Conservation (phyloP, 2,329 filamentous ascomycete genomes). For the Diaporthe sp. region DNA sequence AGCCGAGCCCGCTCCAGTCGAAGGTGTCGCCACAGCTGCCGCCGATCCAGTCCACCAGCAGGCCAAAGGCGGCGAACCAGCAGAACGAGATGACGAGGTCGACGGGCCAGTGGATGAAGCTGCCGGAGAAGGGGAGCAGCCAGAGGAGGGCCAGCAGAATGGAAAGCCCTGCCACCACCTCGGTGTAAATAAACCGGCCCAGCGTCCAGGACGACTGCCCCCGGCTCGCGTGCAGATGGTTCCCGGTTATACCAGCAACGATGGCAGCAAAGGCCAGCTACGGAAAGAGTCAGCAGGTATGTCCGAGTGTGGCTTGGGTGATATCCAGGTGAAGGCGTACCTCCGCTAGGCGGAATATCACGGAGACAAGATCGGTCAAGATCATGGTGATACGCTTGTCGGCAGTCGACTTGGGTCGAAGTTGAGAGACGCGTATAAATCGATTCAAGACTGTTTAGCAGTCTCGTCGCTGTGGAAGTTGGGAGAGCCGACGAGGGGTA, state of each 20-base stretch:
- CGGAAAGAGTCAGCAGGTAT: background rate
- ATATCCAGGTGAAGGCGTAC: background rate
- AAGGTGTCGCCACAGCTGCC: slow-evolving; percentile 67
- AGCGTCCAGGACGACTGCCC: slow-evolving; percentile 62
- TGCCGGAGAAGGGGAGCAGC: slow-evolving; percentile 75
- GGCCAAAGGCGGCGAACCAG: slow-evolving; percentile 77
- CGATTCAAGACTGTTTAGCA: background rate
- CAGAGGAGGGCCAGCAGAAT: slow-evolving; percentile 77
- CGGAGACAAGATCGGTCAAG: slow-evolving; percentile 63
- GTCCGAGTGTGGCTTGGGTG: background rate
- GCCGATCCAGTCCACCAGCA: slow-evolving; percentile 67
- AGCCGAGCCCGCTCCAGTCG: slow-evolving; percentile 66
- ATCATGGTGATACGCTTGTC: slow-evolving; percentile 53
- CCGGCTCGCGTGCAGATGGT: slow-evolving; percentile 64
- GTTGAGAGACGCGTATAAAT: background rate
- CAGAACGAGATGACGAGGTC: slow-evolving; percentile 75
- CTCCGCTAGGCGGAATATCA: slow-evolving; percentile 66
- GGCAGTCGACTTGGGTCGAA: background rate
- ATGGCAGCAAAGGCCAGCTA: slow-evolving; percentile 78
- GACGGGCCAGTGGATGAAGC: slow-evolving; percentile 76
- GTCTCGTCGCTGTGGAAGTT: background rate
- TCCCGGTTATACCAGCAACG: slow-evolving; percentile 75
- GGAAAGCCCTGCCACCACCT: slow-evolving; percentile 75
- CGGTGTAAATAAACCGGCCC: slow-evolving; percentile 79
- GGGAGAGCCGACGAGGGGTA: background rate